Percentiles rank a stretch among this genome's conserved stretches.
These are phyloP conservation scores for Cymodocea nodosa DNA, from an alignment of 116 monocot genomes.

Conservation along the genomic window DNA sequence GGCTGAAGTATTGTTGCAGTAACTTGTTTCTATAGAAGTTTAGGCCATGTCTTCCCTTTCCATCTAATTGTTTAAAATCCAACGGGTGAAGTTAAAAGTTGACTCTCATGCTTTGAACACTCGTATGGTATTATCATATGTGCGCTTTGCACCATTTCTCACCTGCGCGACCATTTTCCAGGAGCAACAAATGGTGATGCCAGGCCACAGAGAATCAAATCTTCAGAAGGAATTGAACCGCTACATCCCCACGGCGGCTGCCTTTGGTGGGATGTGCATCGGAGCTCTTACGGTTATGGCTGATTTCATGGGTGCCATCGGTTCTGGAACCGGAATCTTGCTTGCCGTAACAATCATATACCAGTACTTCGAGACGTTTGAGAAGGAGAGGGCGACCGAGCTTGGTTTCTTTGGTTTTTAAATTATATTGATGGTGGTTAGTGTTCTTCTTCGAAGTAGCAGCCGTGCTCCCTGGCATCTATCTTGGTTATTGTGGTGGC, in stretches of 20 bases:
- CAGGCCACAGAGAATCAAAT: slow-evolving; percentile 17
- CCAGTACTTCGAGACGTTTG: slow-evolving; percentile 31
- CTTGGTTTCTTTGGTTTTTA: slow-evolving; percentile 25
- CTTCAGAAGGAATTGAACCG: slow-evolving; percentile 13
- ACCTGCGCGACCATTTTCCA: neutral
- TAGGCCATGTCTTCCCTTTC: no score
- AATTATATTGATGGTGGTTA: neutral
- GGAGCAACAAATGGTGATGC: slow-evolving; percentile 26
- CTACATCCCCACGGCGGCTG: slow-evolving; percentile 17
- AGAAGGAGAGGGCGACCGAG: slow-evolving; percentile 42
- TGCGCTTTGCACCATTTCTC: neutral
- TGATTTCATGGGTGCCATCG: slow-evolving; percentile 34
- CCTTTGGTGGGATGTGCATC: slow-evolving; percentile 29
- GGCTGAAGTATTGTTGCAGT: no score
- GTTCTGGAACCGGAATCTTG: slow-evolving; percentile 15
- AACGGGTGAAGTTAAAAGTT: no score
- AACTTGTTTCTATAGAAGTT: no score
- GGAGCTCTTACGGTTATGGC: slow-evolving; percentile 63
- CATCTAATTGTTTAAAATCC: no score
- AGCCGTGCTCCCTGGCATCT: neutral
- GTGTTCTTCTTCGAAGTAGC: neutral
- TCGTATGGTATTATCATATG: no score
- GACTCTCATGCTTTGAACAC: no score
- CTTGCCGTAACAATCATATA: slow-evolving; percentile 48
- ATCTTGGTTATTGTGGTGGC: neutral